These are phyloP conservation scores for Rhodotorula paludigena DNA, from an alignment of 768 basidiomycete species.

Conservation along the genomic window DNA sequence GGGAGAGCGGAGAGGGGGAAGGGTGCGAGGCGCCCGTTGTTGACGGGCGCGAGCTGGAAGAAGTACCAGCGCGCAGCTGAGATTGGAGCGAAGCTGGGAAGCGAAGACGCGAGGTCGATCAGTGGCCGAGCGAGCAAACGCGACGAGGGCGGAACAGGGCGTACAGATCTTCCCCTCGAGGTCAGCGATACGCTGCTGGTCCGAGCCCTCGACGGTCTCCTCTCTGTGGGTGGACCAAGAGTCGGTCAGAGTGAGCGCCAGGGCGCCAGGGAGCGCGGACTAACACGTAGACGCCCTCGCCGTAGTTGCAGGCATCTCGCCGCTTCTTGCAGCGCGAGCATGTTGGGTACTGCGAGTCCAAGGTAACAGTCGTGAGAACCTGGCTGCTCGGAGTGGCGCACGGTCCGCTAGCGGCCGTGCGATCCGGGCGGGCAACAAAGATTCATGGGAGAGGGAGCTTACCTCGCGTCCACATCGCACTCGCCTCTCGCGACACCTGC, in stretches of 20 bases:
- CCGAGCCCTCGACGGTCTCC: conserved; percentile 27
- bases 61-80: background rate
- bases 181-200: conserved; percentile 19
- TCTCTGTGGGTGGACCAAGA: conserved; percentile 1
- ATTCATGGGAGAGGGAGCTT: background rate
- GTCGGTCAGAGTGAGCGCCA: background rate
- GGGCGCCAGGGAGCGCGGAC: background rate
- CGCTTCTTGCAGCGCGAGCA: conserved; percentile 29
- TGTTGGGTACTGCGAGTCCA: conserved; percentile 11
- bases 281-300: conserved; percentile 27
- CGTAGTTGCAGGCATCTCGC: conserved; percentile 20
- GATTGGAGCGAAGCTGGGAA: conserved; percentile 16
- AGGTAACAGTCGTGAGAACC: too few species aligned
- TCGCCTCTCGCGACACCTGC: conserved; percentile 20
- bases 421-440: too few species aligned
- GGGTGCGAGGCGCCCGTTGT: background rate
- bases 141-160: background rate
- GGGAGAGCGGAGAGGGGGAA: background rate
- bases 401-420: too few species aligned
- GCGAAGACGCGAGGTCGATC: background rate
- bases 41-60: background rate
- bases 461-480: conserved; percentile 22
- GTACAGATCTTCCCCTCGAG: conserved; percentile 25
- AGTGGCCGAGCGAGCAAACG: background rate
- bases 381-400: too few species aligned